Conservation (phyloP, 1,284 basidiomycete genomes). For the Schizophyllum amplum region DNA sequence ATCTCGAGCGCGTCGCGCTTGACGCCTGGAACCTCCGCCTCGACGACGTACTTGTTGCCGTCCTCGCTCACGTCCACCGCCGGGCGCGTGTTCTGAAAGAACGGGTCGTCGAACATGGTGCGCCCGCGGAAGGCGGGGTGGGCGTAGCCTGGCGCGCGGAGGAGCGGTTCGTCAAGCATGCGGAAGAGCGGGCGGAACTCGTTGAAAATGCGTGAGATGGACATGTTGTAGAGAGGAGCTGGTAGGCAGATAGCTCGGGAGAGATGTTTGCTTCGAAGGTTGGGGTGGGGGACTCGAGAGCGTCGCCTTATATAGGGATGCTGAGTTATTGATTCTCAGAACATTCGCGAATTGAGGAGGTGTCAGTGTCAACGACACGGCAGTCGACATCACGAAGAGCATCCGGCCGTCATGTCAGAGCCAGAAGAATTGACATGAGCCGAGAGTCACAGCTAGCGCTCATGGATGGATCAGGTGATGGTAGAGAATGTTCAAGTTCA, state of each 20-base stretch:
- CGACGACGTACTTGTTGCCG: constrained; percentile 55
- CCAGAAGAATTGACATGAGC: too few species aligned
- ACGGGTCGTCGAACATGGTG: constrained; percentile 41
- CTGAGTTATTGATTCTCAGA: too few species aligned
- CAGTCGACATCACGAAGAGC: too few species aligned
- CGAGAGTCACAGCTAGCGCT: too few species aligned
- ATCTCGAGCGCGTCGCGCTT: constrained; percentile 72
- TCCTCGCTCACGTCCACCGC: constrained; percentile 62
- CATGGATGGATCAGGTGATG: background rate
- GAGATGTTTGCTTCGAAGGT: background rate
- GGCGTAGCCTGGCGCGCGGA: background rate
- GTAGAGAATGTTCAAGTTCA: background rate
- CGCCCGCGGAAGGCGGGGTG: constrained; percentile 8
- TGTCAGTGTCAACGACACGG: too few species aligned
- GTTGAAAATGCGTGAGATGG: constrained; percentile 56
- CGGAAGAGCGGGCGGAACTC: constrained; percentile 71
- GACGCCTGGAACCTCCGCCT: constrained; percentile 72
- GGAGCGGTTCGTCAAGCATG: constrained; percentile 37
- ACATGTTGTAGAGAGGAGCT: constrained; percentile 33
- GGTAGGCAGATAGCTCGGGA: background rate
- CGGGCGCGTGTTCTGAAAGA: constrained; percentile 24
- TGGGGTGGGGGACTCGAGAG: too few species aligned
- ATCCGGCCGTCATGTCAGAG: too few species aligned
- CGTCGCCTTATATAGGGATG: too few species aligned
- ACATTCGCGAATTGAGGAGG: too few species aligned